Evolutionary conservation across 441 rosid species (phyloP).

Genomic region (Viola pubescens): DNA sequence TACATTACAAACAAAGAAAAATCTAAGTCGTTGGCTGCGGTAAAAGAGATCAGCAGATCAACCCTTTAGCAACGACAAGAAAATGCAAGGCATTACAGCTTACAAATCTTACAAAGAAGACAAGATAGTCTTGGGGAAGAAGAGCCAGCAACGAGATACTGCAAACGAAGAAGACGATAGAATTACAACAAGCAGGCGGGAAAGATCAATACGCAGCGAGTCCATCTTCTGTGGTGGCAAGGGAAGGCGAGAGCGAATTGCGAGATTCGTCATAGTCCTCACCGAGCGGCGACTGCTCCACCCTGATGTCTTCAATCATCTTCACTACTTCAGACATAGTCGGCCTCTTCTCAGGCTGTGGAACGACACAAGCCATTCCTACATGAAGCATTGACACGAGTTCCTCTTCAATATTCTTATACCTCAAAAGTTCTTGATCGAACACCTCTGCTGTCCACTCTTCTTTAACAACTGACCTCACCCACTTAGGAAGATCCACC

Average conservation of each 20-base stretch:
- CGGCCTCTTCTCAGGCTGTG: constrained; percentile 81
- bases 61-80: constrained; percentile 18
- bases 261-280: constrained; percentile 91
- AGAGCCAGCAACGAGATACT: constrained; percentile 20
- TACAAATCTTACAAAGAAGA: constrained; percentile 24
- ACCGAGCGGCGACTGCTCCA: constrained; percentile 87
- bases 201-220: constrained; percentile 27
- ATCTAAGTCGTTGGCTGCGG: constrained; percentile 9
- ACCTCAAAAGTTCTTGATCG: constrained; percentile 87
- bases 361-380: constrained; percentile 66
- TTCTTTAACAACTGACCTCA: constrained; percentile 79
- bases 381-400: constrained; percentile 87
- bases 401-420: constrained; percentile 87
- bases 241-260: constrained; percentile 76
- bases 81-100: background rate
- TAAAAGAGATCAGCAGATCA: constrained; percentile 16
- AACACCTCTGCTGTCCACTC: constrained; percentile 97
- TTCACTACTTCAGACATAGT: constrained; percentile 70
- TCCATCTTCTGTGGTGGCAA: constrained; percentile 82
- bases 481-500: constrained; percentile 83
- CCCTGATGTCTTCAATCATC: constrained; percentile 83
- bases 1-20: constrained; percentile 17
- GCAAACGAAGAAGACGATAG: constrained; percentile 11
- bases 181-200: background rate
- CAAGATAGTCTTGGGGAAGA: constrained; percentile 9